Base-by-base conservation (phyloP, 192 early-diverging fungal genomes). In the Allomyces javanicus region DNA sequence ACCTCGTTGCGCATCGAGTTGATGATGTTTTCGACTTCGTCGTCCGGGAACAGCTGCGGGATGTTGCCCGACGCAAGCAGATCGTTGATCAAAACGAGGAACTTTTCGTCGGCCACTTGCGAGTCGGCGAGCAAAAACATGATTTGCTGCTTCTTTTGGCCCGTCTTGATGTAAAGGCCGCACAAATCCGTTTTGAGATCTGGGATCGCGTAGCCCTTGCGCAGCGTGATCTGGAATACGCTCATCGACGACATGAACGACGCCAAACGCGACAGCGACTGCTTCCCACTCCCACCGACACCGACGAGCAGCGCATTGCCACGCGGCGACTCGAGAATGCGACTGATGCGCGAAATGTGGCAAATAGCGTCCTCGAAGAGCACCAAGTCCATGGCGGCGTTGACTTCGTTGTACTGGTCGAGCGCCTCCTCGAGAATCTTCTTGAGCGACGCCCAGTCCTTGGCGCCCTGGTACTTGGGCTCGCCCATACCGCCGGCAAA, bases 41-140 rank as follows among this genome's bases (percentile, higher is more conserved):
- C 97, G 63, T 94, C 96, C 72, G 98, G 96, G 68, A 99, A 99
- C 63, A 99, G 73, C 14, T 96, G 94, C 9, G 97, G 97, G 21
- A 99, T 90, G 75, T 99, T 94, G 17, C 92, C 90, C 74, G 97
- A 98, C 9, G 97, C 97, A 50, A 98, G 78, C 61, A 99, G 77
- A 4, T 96, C 98, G 77, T 99, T 99, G 92, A 99, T 99, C 67
- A 94, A 84, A 79, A 98, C 97, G 73, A 99, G 75, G 82, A 99
- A 97, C 58, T 87, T 92, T 65, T 91, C 83, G 69, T 98, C 94
- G 24, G 96, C 76, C 21, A 99, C 93, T 68, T 97, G 97, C 45
- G 89, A 92, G 75, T 99, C 96, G 69, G 98, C 96, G 79, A 99
- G 85, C 65, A 98, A 87, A 69, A 99, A 98, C 71, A 88, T 91